Conservation (phyloP, 2,329 filamentous ascomycete species). For the Allantophomopsis lycopodina region DNA sequence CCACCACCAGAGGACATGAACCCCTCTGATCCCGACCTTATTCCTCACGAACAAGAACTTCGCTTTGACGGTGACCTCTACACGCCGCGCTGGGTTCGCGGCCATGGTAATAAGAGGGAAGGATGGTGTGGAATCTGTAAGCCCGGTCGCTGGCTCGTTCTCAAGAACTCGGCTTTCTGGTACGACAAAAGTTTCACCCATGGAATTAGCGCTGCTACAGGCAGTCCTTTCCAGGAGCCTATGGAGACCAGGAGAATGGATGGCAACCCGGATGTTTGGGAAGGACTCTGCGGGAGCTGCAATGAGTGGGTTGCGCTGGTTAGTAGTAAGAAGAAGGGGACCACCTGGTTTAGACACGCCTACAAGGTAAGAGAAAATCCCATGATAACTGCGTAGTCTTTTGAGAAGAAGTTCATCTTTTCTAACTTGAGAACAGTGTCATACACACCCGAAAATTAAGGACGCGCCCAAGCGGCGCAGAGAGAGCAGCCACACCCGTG, state of each 20-base stretch:
- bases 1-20: constrained; percentile 75
- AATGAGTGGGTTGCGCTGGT: constrained; percentile 71
- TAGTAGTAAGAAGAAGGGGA: constrained; percentile 85
- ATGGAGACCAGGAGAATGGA: constrained; percentile 64
- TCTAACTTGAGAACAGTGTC: constrained; percentile 35
- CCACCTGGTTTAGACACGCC: constrained; percentile 79
- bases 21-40: constrained; percentile 59
- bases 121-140: constrained; percentile 87
- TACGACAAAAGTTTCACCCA: constrained; percentile 88
- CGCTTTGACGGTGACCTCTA: constrained; percentile 73
- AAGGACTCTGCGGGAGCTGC: constrained; percentile 65
- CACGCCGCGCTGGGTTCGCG: constrained; percentile 72
- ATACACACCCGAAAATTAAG: constrained; percentile 59
- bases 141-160: constrained; percentile 69
- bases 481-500: constrained; percentile 38
- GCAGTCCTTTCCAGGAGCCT: constrained; percentile 65
- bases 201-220: constrained; percentile 72
- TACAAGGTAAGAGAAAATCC: constrained; percentile 52
- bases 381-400: background rate
- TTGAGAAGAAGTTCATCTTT: background rate
- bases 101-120: constrained; percentile 76
- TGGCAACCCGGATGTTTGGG: constrained; percentile 70
- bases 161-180: constrained; percentile 89
- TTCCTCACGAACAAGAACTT: constrained; percentile 66
- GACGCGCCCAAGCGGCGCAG: constrained; percentile 55